Conservation (phyloP, 257 asterid species). For the Verbena officinalis region DNA sequence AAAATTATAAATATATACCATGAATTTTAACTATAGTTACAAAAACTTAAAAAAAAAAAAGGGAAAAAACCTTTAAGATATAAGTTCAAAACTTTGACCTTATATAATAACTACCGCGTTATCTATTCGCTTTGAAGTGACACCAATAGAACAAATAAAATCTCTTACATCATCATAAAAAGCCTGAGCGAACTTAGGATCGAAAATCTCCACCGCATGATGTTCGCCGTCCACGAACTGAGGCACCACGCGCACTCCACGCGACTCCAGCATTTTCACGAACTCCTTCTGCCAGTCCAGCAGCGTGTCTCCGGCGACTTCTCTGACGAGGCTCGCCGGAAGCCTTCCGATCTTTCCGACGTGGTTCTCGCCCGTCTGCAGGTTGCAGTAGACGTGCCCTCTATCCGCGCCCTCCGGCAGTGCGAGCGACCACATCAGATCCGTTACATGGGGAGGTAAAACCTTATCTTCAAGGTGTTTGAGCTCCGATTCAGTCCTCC, state of each 20-base stretch:
- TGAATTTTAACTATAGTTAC: no score
- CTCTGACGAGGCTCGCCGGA: slow-evolving; percentile 56
- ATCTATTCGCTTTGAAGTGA: no score
- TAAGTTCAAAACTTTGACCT: no score
- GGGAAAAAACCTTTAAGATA: no score
- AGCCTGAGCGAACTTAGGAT: slow-evolving; percentile 48
- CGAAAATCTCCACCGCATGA: slow-evolving; percentile 65
- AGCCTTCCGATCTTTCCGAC: slow-evolving; percentile 52
- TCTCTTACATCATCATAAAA: slow-evolving; percentile 40
- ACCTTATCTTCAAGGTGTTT: slow-evolving; percentile 33
- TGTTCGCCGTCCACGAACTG: slow-evolving; percentile 53
- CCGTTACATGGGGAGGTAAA: slow-evolving; percentile 47
- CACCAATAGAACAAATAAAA: slow-evolving; percentile 32
- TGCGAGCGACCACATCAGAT: slow-evolving; percentile 67
- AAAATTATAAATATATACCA: no score
- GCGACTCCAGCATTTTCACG: slow-evolving; percentile 51
- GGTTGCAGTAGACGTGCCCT: slow-evolving; percentile 56
- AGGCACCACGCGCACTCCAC: slow-evolving; percentile 56
- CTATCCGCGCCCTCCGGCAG: slow-evolving; percentile 60
- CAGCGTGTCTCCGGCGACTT: slow-evolving; percentile 62
- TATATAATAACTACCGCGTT: no score
- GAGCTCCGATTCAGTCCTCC: slow-evolving; percentile 56
- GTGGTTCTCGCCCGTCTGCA: slow-evolving; percentile 28
- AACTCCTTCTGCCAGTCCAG: slow-evolving; percentile 67
- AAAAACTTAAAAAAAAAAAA: no score